Evolutionary conservation across 768 basidiomycete species (phyloP).

Genomic region (Trametes gibbosa): DNA sequence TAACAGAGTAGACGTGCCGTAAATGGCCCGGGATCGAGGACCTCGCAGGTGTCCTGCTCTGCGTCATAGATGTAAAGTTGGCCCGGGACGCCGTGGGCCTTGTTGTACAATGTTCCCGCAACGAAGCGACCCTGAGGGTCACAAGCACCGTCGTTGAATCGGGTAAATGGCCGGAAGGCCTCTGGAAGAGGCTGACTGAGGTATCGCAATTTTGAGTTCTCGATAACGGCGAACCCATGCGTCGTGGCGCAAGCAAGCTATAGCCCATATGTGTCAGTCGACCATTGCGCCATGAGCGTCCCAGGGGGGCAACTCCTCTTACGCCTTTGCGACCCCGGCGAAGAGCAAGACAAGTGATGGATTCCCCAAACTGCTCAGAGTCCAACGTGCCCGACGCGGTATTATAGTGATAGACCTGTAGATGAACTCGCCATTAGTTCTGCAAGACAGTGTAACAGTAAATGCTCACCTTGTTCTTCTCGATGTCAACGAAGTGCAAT

Average conservation of each 20-base stretch:
- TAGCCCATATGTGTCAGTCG: neutral
- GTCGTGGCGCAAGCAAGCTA: slow-evolving; percentile 63
- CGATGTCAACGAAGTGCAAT: slow-evolving; percentile 70
- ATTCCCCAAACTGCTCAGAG: slow-evolving; percentile 50
- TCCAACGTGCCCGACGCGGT: slow-evolving; percentile 38
- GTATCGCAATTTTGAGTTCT: slow-evolving; percentile 43
- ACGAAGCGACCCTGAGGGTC: slow-evolving; percentile 63
- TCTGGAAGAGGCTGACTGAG: slow-evolving; percentile 50
- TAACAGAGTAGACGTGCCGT: slow-evolving; percentile 46
- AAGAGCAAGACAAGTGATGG: slow-evolving; percentile 57
- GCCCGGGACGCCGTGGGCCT: slow-evolving; percentile 50
- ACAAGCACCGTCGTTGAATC: slow-evolving; percentile 74
- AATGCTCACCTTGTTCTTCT: slow-evolving; percentile 45
- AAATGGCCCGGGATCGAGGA: slow-evolving; percentile 64
- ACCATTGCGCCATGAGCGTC: slow-evolving; percentile 5
- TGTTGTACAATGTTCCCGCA: slow-evolving; percentile 58
- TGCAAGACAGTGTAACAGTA: too few species aligned
- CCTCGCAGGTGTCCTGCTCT: slow-evolving; percentile 38
- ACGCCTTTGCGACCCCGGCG: slow-evolving; percentile 47
- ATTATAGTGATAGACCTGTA: slow-evolving; percentile 51
- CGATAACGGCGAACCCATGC: slow-evolving; percentile 52
- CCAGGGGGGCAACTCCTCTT: slow-evolving; percentile 15
- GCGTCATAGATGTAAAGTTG: slow-evolving; percentile 62
- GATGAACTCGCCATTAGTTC: neutral
- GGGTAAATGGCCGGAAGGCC: slow-evolving; percentile 41